A percentile compares a stretch with the other conserved stretches of the same genome.
phyloP scores from a whole-genome alignment of 2,329 filamentous ascomycete species.

The Amesomyces nigricolor region DNA sequence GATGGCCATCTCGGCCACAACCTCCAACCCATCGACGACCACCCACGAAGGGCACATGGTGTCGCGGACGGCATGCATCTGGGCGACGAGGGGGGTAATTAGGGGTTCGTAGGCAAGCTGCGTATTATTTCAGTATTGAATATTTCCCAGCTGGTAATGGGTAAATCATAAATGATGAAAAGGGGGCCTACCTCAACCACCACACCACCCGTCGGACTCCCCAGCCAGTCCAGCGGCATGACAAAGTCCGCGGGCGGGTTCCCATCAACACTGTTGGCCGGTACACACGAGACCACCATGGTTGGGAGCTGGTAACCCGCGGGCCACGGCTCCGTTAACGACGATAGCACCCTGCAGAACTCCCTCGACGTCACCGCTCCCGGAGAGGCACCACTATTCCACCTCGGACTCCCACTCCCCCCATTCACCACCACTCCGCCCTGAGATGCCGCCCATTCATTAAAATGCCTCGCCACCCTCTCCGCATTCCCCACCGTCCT shows the following conservation, averaged over 20 bases:
- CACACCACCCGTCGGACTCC: conserved; percentile 66
- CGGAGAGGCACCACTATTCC: conserved; percentile 11
- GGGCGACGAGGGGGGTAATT: conserved; percentile 61
- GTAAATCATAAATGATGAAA: neutral
- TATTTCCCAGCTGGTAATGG: neutral
- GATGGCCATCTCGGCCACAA: conserved; percentile 68
- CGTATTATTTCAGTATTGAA: conserved; percentile 11
- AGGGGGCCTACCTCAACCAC: conserved; percentile 55
- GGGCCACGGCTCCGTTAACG: conserved; percentile 59
- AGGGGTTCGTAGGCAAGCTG: conserved; percentile 64
- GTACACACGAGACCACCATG: conserved; percentile 67
- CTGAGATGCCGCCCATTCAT: conserved; percentile 40
- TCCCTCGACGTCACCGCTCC: conserved; percentile 15
- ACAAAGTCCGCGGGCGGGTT: conserved; percentile 61
- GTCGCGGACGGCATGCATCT: conserved; percentile 50
- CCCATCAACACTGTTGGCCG: conserved; percentile 56
- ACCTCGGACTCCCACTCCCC: conserved; percentile 5
- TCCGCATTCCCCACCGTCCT: conserved; percentile 57
- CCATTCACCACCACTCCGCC: conserved; percentile 27
- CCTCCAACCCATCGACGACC: conserved; percentile 65
- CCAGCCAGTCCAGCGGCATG: conserved; percentile 63
- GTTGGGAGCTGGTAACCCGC: conserved; percentile 56
- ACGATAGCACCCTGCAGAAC: conserved; percentile 51
- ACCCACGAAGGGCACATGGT: conserved; percentile 57
- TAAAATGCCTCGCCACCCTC: conserved; percentile 62